A percentile compares a stretch with the other conserved stretches of the same genome.
Conservation (phyloP, 768 basidiomycete genomes). For the Lentinula aciculospora region DNA sequence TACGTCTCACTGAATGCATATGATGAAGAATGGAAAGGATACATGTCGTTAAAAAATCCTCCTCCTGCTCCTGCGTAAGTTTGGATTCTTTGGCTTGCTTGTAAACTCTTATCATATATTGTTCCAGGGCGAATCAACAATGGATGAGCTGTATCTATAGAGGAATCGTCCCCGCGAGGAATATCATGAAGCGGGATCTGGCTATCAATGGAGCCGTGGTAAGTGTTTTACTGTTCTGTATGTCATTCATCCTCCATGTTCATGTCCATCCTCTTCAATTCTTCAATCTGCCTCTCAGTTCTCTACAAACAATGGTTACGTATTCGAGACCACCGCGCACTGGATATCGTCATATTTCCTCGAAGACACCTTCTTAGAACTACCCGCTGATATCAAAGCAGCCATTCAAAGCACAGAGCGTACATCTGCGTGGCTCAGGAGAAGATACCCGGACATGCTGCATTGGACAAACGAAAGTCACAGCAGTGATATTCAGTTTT, state of each 20-base stretch:
- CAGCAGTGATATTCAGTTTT: conserved; percentile 6
- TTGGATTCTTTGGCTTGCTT: neutral
- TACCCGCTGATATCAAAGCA: conserved; percentile 40
- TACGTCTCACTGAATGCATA: neutral
- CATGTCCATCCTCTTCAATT: neutral
- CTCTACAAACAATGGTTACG: conserved; percentile 48
- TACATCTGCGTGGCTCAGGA: conserved; percentile 47
- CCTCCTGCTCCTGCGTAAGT: conserved; percentile 18
- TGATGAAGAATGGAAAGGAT: conserved; percentile 27
- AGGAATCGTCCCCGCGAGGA: conserved; percentile 58
- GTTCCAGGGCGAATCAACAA: conserved; percentile 21
- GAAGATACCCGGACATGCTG: conserved; percentile 47
- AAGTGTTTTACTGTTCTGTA: conserved; percentile 12
- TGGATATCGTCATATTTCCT: conserved; percentile 66
- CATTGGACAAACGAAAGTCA: conserved; percentile 13
- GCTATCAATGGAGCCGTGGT: conserved; percentile 61
- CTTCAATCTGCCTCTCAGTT: conserved; percentile 30
- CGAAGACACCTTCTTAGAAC: conserved; percentile 39
- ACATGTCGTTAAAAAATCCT: conserved; percentile 34
- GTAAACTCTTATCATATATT: neutral
- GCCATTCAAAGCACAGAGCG: conserved; percentile 38
- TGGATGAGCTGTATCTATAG: conserved; percentile 51
- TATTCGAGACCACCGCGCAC: conserved; percentile 49
- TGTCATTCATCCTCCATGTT: neutral
- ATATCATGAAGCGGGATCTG: conserved; percentile 49